phyloP scores from a whole-genome alignment of 148 eudicot genomes.

The Chenopodium berlandieri region DNA sequence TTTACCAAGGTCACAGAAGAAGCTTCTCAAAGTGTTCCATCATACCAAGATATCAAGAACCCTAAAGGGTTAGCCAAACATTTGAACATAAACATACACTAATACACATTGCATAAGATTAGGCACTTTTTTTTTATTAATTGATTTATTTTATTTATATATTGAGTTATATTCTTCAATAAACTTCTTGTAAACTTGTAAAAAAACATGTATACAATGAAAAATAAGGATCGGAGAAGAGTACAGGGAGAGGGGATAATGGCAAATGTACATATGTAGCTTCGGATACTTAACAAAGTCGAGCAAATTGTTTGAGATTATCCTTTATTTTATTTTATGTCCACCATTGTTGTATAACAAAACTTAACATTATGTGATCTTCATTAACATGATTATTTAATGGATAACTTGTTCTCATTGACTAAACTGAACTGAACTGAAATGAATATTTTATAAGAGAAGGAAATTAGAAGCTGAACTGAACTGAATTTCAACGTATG shows the following conservation, averaged over 20 bases:
- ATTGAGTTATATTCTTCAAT: background rate
- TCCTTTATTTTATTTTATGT: too few species aligned
- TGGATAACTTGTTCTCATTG: too few species aligned
- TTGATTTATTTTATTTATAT: background rate
- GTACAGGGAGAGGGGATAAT: background rate
- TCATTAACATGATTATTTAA: too few species aligned
- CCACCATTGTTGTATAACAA: too few species aligned
- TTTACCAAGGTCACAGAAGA: slow-evolving; percentile 42
- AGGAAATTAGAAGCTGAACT: too few species aligned
- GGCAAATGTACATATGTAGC: slow-evolving; percentile 23
- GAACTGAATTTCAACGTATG: too few species aligned
- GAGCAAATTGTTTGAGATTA: background rate
- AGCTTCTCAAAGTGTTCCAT: slow-evolving; percentile 41
- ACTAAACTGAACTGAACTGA: too few species aligned
- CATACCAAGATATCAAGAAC: slow-evolving; percentile 34
- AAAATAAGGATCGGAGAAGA: background rate
- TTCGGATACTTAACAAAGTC: background rate
- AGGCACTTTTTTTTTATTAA: background rate
- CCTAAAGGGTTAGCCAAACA: background rate
- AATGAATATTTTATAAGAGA: too few species aligned
- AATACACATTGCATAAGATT: too few species aligned
- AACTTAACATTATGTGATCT: too few species aligned
- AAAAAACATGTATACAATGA: background rate
- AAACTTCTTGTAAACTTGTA: background rate
- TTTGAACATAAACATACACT: background rate